A percentile compares a stretch with the other conserved stretches of the same genome.
These are phyloP conservation scores for Blepharisma stoltei DNA, from an alignment of 73 alveolate genomes.

Conservation along the genomic window DNA sequence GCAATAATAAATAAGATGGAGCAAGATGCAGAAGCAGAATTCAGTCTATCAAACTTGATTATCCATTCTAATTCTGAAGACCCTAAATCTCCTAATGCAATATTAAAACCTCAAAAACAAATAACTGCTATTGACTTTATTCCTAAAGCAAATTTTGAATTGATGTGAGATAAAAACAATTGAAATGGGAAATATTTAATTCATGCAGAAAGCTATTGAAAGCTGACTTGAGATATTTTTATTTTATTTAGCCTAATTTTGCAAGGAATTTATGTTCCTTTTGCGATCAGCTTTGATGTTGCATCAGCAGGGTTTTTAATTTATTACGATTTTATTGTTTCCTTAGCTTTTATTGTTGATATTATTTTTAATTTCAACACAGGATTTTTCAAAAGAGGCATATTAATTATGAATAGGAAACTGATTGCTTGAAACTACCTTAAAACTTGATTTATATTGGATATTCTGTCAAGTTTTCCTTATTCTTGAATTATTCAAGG, in stretches of 20 bases:
- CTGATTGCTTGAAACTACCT: background rate
- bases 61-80: no score
- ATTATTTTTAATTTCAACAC: conserved; percentile 15
- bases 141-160: no score
- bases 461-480: conserved; percentile 26
- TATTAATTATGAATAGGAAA: background rate
- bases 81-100: no score
- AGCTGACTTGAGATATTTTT: background rate
- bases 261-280: conserved; percentile 9
- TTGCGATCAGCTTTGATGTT: background rate
- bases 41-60: no score
- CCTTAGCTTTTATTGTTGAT: conserved; percentile 7
- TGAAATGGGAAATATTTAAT: no score
- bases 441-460: background rate
- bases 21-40: no score
- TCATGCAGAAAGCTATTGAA: no score
- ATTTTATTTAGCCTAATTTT: background rate
- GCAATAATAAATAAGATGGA: no score
- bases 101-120: no score
- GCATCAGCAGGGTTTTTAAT: background rate
- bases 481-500: conserved; percentile 11
- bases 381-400: conserved; percentile 20
- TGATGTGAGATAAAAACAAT: no score
- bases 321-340: background rate
- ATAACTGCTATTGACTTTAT: no score